Base-by-base conservation (phyloP, 2,329 filamentous ascomycete genomes). In the Fusarium zealandicum region DNA sequence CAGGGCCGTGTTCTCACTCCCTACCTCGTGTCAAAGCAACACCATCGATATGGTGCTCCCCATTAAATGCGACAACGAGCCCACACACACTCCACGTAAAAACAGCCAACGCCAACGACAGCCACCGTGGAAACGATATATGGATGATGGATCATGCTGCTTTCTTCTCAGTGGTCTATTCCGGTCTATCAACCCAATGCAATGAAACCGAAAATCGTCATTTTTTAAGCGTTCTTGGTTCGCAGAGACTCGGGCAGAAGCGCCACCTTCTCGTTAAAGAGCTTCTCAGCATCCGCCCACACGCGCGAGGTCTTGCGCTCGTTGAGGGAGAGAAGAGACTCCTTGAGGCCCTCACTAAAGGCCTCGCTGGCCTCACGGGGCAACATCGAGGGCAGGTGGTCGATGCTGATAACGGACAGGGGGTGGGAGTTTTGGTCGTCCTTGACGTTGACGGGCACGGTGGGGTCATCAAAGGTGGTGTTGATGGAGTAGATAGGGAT, bases 401-500 rank as follows among this genome's bases (percentile, higher is more conserved):
- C 90, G 69, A 96, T 95, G 72, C 86, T 89, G 75, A 97, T 96
- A 65, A 97, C 90, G 40, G 84, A 87, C 51, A 96, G 76, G 7
- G 83, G 82, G 1, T 85, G 82, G 46, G 78, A 77, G 60, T 70
- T 70, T 40, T 70, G 62, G 48, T 78, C 71, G 74, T 80, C 68
- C 77, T 84, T 61, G 81, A 85, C 74, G 28, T 85, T 78, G 18
- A 95, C 89, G 1, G 87, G 82, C 0, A 96, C 87, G 1, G 92
- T 96, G n/a, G 93, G 93, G 71, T 90, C 86, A 71, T 87, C 85
- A 71, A 97, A 97, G 17, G 92, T 95, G 40, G 90, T 96, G 74
- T 90, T 90, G 71, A 90, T 85, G 63, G 82, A 81, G 80, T 96
- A 96, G 70, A 96, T 87, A 18, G 92, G 92, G 49, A 93, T 85